Evolutionary conservation across 176 grass and related monocot species (phyloP).

Genomic region (Eleusine indica): DNA sequence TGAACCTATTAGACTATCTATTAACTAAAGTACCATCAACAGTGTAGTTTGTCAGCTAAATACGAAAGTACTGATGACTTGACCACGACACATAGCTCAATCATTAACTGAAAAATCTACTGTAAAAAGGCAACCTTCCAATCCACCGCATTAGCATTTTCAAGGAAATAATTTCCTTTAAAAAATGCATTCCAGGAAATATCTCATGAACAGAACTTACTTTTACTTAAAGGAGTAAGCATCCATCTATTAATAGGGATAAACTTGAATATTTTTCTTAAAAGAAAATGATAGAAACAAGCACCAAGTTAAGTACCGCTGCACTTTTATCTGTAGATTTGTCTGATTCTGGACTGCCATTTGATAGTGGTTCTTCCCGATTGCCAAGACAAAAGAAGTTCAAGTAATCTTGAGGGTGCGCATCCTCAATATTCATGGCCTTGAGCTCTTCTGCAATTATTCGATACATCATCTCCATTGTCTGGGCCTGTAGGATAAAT

Average conservation of each 20-base stretch:
- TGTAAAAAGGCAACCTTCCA: too few relatives aligned
- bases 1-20: background rate
- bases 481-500: constrained; percentile 65
- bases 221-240: background rate
- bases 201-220: too few relatives aligned
- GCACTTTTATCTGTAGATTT: constrained; percentile 68
- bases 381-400: constrained; percentile 98
- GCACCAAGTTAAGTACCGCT: constrained; percentile 55
- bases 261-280: constrained; percentile 24
- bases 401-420: constrained; percentile 79
- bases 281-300: constrained; percentile 4
- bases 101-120: background rate
- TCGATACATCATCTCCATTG: constrained; percentile 97
- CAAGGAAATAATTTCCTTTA: background rate
- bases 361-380: constrained; percentile 59
- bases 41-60: background rate
- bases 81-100: background rate
- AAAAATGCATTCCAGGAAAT: too few relatives aligned
- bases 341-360: constrained; percentile 44
- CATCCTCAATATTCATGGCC: constrained; percentile 63
- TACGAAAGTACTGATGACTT: background rate
- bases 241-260: background rate
- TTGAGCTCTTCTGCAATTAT: constrained; percentile 87
- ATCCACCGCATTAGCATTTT: background rate
- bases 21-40: background rate